These are phyloP conservation scores for Podosphaera fusca DNA, from an alignment of 2,329 filamentous ascomycete species.

Conservation along the genomic window DNA sequence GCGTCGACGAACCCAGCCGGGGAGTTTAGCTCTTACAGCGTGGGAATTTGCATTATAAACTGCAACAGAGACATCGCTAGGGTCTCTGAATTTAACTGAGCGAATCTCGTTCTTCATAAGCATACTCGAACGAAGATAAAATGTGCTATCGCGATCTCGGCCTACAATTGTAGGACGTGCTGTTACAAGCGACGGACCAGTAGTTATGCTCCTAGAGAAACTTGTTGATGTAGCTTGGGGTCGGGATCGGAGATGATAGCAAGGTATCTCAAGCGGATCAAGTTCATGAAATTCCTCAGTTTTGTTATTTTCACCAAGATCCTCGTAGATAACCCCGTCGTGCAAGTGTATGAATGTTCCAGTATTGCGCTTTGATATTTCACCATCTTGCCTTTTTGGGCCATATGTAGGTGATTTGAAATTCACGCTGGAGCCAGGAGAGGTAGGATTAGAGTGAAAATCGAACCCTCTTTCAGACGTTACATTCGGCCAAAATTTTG, in stretches of 20 bases:
- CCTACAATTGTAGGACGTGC: conserved; percentile 32
- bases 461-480: conserved; percentile 50
- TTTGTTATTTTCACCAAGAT: not conserved
- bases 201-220: conserved; percentile 28
- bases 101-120: conserved; percentile 10
- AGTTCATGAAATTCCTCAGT: conserved; percentile 11
- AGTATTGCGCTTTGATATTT: conserved; percentile 27
- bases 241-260: conserved; percentile 23
- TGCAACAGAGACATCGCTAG: conserved; percentile 6
- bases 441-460: conserved; percentile 48
- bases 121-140: conserved; percentile 33
- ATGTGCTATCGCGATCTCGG: conserved; percentile 25
- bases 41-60: not conserved
- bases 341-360: conserved; percentile 15
- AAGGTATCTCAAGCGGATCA: conserved; percentile 14
- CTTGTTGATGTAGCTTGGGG: conserved; percentile 20
- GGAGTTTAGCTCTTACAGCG: conserved; percentile 24
- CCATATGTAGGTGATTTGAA: conserved; percentile 39
- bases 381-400: conserved; percentile 29
- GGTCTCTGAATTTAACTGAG: conserved; percentile 12
- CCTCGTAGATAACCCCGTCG: conserved; percentile 16
- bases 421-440: conserved; percentile 54
- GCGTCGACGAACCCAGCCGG: conserved; percentile 39
- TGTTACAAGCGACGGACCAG: conserved; percentile 28
- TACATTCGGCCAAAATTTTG: conserved; percentile 45